A percentile compares a stretch with the other conserved stretches of the same genome.
These are phyloP conservation scores for Dendrocalamus latiflorus DNA, from an alignment of 202 grass and related monocot genomes.

Conservation along the genomic window DNA sequence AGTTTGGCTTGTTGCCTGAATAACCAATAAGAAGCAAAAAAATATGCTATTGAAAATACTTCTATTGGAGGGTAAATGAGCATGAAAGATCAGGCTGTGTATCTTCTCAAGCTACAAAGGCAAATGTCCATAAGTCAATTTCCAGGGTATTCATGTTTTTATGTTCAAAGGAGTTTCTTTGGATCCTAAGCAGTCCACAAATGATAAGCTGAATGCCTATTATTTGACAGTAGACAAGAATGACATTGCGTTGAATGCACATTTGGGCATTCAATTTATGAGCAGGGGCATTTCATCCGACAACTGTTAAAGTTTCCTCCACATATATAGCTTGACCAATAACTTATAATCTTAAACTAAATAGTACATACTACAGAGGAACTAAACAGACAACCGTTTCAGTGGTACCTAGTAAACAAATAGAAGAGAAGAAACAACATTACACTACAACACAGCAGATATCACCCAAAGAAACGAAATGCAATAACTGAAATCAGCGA, in stretches of 20 bases:
- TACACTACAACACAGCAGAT: conserved; percentile 15
- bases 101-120: conserved; percentile 7
- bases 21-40: background rate
- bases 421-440: background rate
- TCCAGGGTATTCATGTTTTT: background rate
- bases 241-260: background rate
- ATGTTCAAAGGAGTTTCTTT: background rate
- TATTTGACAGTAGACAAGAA: background rate
- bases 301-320: background rate
- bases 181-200: background rate
- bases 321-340: conserved; percentile 1
- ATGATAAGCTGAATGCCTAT: background rate
- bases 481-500: conserved; percentile 15
- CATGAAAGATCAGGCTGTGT: background rate
- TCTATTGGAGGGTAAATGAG: background rate
- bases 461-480: conserved; percentile 15
- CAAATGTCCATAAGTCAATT: background rate
- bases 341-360: conserved; percentile 14
- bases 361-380: background rate
- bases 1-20: background rate
- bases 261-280: background rate
- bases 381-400: conserved; percentile 16
- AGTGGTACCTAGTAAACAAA: conserved; percentile 13
- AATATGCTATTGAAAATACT: background rate
- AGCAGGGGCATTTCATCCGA: background rate